A percentile compares a stretch with the other conserved stretches of the same genome.
Conservation (phyloP, 1,284 basidiomycete species). For the Cryptococcus sp. region DNA sequence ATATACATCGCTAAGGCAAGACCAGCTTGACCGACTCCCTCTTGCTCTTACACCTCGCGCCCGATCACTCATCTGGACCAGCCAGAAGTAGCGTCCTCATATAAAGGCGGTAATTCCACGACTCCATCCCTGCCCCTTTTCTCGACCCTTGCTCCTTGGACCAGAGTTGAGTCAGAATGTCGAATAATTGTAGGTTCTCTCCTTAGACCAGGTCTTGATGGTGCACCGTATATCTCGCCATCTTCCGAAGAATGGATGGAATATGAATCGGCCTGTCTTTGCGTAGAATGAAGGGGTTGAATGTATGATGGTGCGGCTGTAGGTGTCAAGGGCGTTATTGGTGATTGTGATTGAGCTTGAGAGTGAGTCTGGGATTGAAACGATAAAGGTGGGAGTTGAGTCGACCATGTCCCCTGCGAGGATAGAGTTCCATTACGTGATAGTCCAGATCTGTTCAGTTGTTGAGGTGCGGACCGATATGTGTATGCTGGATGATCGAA, state of each 20-base stretch:
- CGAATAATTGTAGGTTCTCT: neutral
- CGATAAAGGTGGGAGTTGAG: neutral
- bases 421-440: neutral
- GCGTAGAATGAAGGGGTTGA: neutral
- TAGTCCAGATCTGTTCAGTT: neutral
- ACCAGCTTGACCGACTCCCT: no score
- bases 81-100: neutral
- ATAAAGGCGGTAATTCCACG: neutral
- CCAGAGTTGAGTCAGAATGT: neutral
- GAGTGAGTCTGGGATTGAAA: no score
- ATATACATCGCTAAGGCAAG: no score
- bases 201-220: neutral
- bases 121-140: neutral
- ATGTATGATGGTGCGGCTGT: no score
- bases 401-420: neutral
- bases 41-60: neutral
- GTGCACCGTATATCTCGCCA: neutral
- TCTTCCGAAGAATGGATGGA: neutral
- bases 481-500: neutral
- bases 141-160: neutral
- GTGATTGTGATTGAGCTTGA: neutral
- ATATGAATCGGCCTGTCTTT: neutral
- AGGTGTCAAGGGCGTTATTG: neutral
- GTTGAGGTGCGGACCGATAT: neutral
- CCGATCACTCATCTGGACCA: neutral